Conservation (phyloP, 441 rosid species). For the Mallotus repandus region DNA sequence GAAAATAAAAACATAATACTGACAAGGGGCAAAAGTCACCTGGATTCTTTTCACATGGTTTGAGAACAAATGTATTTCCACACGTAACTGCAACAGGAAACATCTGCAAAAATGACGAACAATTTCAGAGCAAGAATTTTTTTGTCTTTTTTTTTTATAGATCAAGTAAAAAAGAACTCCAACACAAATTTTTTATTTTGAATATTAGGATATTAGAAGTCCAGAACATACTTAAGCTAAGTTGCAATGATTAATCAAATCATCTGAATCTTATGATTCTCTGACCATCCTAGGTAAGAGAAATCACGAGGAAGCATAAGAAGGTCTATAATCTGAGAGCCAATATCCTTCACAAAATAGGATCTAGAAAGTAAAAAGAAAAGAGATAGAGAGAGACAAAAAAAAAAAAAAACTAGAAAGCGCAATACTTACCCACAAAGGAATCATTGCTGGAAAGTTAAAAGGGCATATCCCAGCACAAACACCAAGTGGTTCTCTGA, state of each 20-base stretch:
- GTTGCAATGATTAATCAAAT: neutral
- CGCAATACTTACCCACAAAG: constrained; percentile 47
- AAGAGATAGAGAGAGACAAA: constrained; percentile 9
- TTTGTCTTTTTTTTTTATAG: neutral
- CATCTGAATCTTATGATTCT: neutral
- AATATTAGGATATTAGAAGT: neutral
- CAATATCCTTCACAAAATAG: neutral
- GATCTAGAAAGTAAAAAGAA: neutral
- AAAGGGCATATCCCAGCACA: constrained; percentile 58
- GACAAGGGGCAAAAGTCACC: constrained; percentile 39
- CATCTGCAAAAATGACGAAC: constrained; percentile 51
- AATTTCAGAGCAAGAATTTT: neutral
- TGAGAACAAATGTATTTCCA: constrained; percentile 85
- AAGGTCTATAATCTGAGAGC: neutral
- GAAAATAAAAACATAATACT: neutral
- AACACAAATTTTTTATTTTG: neutral
- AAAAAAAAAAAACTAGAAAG: constrained; percentile 13
- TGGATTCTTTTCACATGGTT: constrained; percentile 96
- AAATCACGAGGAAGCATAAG: neutral
- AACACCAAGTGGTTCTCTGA: constrained; percentile 56
- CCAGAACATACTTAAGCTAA: too few relatives aligned
- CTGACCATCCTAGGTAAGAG: neutral
- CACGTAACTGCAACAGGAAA: constrained; percentile 86
- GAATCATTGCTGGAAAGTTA: constrained; percentile 50
- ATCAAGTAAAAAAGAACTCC: neutral